A percentile compares a stretch with the other conserved stretches of the same genome.
Conservation (phyloP, 331 rosid genomes). For the Prunus yedoensis region DNA sequence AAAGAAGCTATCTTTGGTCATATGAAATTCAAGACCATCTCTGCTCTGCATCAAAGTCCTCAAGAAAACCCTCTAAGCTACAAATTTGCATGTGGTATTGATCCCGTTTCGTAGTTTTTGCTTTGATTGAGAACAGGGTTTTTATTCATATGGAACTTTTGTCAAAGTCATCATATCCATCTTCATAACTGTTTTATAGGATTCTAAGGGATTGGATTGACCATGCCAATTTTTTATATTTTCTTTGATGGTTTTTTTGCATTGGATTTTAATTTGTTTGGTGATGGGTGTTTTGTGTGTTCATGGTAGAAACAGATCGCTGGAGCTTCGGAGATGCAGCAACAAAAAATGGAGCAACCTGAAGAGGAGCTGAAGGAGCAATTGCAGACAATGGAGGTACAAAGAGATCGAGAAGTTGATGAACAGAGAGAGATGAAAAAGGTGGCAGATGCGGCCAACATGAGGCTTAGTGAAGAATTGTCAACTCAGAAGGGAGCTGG, state of each 20-base stretch:
- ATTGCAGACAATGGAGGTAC: conserved; percentile 29
- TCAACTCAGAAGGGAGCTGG: conserved; percentile 15
- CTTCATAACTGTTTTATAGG: neutral
- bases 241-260: neutral
- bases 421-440: conserved; percentile 33
- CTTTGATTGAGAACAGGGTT: neutral
- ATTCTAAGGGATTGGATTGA: neutral
- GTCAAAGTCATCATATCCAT: neutral
- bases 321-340: conserved; percentile 27
- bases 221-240: neutral
- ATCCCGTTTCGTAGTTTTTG: neutral
- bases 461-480: conserved; percentile 21
- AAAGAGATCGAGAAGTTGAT: conserved; percentile 34
- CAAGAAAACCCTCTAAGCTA: neutral
- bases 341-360: conserved; percentile 26
- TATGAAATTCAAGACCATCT: neutral
- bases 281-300: neutral
- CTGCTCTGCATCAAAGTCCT: neutral
- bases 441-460: conserved; percentile 33
- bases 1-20: neutral
- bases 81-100: neutral
- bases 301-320: neutral
- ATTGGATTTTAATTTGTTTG: conserved; percentile 1
- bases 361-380: conserved; percentile 31
- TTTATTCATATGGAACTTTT: neutral